phyloP scores from a whole-genome alignment of 345 rosid genomes.

The Camelina neglecta region DNA sequence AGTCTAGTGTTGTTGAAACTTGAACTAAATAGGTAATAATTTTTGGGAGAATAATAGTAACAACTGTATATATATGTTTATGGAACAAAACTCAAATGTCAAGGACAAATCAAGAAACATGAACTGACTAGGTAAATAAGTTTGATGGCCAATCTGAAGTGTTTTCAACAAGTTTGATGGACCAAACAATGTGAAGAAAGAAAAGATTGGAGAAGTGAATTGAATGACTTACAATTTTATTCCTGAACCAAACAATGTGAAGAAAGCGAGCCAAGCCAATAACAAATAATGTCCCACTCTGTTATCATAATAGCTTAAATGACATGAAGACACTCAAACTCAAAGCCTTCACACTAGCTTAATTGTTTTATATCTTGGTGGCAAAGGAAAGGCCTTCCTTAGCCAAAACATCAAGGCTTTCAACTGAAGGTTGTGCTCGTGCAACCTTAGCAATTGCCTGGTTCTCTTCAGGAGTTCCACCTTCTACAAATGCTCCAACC shows the following conservation, averaged over 20 bases:
- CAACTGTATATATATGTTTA: background rate
- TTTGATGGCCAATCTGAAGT: no score
- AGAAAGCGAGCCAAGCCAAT: slow-evolving; percentile 3
- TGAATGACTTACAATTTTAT: slow-evolving; percentile 18
- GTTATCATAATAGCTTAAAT: slow-evolving; percentile 1
- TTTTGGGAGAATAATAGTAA: background rate
- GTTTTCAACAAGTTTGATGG: no score
- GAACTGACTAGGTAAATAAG: no score
- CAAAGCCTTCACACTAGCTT: slow-evolving; percentile 15
- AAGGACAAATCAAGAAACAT: no score
- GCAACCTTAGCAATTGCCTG: slow-evolving; percentile 86
- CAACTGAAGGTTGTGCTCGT: slow-evolving; percentile 67
- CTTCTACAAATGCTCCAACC: slow-evolving; percentile 85
- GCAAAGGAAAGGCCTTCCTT: slow-evolving; percentile 75
- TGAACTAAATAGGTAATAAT: background rate
- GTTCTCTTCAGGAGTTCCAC: slow-evolving; percentile 90
- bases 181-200: no score
- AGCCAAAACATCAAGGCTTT: slow-evolving; percentile 57
- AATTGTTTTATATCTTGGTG: slow-evolving; percentile 22
- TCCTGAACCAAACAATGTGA: slow-evolving; percentile 12
- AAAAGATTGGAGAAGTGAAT: background rate
- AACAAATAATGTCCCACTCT: background rate
- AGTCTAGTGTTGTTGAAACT: background rate
- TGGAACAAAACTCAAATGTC: no score
- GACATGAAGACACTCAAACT: slow-evolving; percentile 6